These are phyloP conservation scores for Phaeolepiota aurea DNA, from an alignment of 768 basidiomycete species.

Conservation along the genomic window DNA sequence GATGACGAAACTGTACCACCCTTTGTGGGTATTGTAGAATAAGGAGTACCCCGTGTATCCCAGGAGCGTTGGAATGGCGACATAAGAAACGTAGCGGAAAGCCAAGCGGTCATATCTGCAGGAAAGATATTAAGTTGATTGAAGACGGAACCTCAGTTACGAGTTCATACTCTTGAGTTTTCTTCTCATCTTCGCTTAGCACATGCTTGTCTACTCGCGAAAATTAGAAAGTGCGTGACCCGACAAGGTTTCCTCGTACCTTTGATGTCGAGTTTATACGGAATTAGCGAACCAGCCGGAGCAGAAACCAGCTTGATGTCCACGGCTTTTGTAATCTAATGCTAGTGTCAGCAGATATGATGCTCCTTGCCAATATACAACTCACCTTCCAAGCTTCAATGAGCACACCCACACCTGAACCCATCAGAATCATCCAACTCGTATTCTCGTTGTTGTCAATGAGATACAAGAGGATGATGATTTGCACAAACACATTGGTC, in stretches of 20 bases:
- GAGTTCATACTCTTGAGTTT: constrained; percentile 97
- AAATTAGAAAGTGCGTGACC: constrained; percentile 3
- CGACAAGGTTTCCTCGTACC: constrained; percentile 33
- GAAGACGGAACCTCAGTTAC: constrained; percentile 19
- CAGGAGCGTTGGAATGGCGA: constrained; percentile 72
- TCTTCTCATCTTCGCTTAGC: constrained; percentile 94
- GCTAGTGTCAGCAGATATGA: constrained; percentile 10
- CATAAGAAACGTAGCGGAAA: constrained; percentile 91
- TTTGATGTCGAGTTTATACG: constrained; percentile 76
- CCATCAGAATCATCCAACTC: constrained; percentile 94
- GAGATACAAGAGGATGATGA: constrained; percentile 85
- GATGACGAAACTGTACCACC: constrained; percentile 96
- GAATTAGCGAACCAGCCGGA: constrained; percentile 56
- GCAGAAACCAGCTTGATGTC: constrained; percentile 67
- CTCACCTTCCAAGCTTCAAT: constrained; percentile 93
- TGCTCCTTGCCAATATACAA: constrained; percentile 5
- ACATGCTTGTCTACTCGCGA: constrained; percentile 77
- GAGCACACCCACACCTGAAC: constrained; percentile 72
- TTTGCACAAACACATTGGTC: constrained; percentile 91
- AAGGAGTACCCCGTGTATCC: constrained; percentile 77
- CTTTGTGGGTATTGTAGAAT: constrained; percentile 74
- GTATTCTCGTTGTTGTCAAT: constrained; percentile 95
- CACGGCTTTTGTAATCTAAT: constrained; percentile 81
- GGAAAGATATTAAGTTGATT: constrained; percentile 1
- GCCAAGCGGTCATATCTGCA: constrained; percentile 82